Conservation (phyloP, 768 basidiomycete genomes). For the Arthromyces matolae region DNA sequence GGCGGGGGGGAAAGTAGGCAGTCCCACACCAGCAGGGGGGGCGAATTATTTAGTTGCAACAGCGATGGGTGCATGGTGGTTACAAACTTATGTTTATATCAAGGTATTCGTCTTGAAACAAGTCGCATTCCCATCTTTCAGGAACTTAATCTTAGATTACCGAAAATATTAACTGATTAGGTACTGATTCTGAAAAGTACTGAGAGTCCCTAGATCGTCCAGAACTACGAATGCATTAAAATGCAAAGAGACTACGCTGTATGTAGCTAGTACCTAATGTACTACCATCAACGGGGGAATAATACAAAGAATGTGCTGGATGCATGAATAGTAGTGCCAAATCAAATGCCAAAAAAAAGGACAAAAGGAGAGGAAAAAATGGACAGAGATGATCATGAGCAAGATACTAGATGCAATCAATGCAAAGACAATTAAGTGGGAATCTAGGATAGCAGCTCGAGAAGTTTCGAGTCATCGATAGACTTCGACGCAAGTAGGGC, state of each 20-base stretch:
- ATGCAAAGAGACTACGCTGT: constrained; percentile 14
- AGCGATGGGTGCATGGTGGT: no score
- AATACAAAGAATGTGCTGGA: constrained; percentile 15
- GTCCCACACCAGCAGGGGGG: no score
- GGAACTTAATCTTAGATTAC: background rate
- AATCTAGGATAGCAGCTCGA: constrained; percentile 52
- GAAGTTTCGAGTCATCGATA: constrained; percentile 54
- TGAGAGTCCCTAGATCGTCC: constrained; percentile 8
- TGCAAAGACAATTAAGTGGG: constrained; percentile 22
- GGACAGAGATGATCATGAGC: constrained; percentile 9
- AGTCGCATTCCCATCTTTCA: no score
- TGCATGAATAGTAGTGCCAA: constrained; percentile 10
- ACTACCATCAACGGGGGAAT: constrained; percentile 17
- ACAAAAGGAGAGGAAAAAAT: background rate
- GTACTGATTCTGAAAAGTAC: background rate
- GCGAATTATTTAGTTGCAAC: no score
- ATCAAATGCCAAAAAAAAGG: constrained; percentile 13
- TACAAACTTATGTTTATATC: no score
- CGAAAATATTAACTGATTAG: background rate
- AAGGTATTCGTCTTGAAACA: no score
- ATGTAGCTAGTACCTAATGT: constrained; percentile 16
- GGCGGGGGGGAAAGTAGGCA: no score
- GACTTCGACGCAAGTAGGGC: constrained; percentile 59
- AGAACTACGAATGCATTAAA: constrained; percentile 10
- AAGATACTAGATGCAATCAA: constrained; percentile 25